Evolutionary conservation across 2,329 filamentous ascomycete genomes (phyloP), one percentile per base, ranked within the genome.

Genomic region (Akanthomyces lecanii): DNA sequence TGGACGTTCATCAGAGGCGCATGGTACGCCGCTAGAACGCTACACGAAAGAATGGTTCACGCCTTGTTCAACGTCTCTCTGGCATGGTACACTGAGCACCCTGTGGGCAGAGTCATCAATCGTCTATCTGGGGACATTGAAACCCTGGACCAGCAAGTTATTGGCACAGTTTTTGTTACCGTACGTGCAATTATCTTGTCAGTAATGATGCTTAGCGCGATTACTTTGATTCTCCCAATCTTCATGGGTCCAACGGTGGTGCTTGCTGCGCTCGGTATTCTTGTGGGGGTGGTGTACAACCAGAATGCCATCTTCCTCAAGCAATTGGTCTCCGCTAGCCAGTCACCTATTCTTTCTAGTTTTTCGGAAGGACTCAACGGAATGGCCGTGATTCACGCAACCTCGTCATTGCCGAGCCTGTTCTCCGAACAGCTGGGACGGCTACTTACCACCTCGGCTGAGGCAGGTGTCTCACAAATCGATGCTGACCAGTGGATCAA

Each of bases 401-500:
- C 80, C 12, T 71, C 73, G 5, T 77, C 77, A 25, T 81, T 84
- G 77, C 72, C 79, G 5, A 69, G 76, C 23, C 74, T 74, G 0
- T 85, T 85, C 61, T 73, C 77, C 5, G 70, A 77, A 25, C 75
- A 81, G 38, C 70, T 85, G 16, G 82, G 82, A 0, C 75, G 78
- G 1, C 69, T 77, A 0, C 81, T 78, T 70, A 76, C 78, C 14
- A 75, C 77, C 4, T 74, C 81, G 0, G 72, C 76, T 0, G 81
- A 84, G 67, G 74, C 82, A 1, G 79, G 77, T 53, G 83, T 77
- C 65, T 40, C 61, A 3, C 61, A 63, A 33, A 47, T 63, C 21
- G 84, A 84, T 69, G 79, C 79, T 64, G 85, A 86, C 67, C 79
- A 83, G 8, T 86, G 83, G 83, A 79, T 86, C 5, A 77, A 79